A percentile compares a stretch with the other conserved stretches of the same genome.
phyloP scores from a whole-genome alignment of 192 early-diverging fungal genomes.

The Linnemannia schmuckeri region DNA sequence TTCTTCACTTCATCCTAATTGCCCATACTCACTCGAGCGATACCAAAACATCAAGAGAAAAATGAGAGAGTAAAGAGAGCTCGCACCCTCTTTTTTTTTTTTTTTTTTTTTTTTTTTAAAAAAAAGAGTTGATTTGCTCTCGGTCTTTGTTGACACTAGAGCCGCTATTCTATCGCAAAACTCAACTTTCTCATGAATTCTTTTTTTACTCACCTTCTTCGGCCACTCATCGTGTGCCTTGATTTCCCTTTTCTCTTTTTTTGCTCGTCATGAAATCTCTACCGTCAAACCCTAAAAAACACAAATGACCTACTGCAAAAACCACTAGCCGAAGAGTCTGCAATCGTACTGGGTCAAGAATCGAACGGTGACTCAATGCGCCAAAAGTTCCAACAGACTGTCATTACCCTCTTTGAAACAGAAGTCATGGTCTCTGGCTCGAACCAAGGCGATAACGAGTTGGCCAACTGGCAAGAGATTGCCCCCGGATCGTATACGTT shows the following conservation, averaged over 20 bases:
- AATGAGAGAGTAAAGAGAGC: neutral
- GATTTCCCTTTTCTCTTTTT: neutral
- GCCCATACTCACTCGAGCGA: too few species aligned
- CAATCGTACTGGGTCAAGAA: conserved; percentile 49
- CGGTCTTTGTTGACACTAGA: neutral
- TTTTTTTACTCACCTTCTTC: neutral
- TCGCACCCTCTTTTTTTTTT: neutral
- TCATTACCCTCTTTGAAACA: conserved; percentile 48
- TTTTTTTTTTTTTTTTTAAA: neutral
- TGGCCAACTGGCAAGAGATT: conserved; percentile 50
- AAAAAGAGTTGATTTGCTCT: neutral
- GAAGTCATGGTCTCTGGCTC: conserved; percentile 42
- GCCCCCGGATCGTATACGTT: conserved; percentile 22
- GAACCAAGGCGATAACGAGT: conserved; percentile 43
- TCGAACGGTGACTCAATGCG: conserved; percentile 52
- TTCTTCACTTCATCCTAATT: too few species aligned
- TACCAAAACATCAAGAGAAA: neutral
- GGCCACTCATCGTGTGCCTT: neutral
- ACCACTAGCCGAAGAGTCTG: conserved; percentile 42
- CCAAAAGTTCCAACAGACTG: conserved; percentile 52
- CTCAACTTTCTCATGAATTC: neutral
- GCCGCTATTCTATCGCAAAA: neutral
- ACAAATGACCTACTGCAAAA: neutral
- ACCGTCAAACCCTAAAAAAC: neutral
- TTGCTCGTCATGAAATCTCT: neutral